Conservation (phyloP, 305 asterid species). For the Solanum hybrid region DNA sequence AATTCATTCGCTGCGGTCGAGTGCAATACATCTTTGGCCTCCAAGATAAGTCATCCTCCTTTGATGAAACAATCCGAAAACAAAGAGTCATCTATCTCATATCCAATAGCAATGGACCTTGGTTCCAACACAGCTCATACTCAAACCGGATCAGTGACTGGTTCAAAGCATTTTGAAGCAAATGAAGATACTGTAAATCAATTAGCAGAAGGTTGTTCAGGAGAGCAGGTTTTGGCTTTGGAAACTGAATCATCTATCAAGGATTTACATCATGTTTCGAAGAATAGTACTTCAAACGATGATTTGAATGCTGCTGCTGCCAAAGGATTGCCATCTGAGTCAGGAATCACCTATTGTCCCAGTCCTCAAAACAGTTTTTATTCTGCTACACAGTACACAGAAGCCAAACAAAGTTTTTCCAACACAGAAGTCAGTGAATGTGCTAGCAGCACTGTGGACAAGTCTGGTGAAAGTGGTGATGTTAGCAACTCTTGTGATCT, state of each 20-base stretch:
- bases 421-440: conserved; percentile 73
- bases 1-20: conserved; percentile 27
- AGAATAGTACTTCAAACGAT: conserved; percentile 20
- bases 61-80: conserved; percentile 27
- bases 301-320: conserved; percentile 20
- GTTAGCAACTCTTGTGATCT: conserved; percentile 53
- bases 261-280: conserved; percentile 19
- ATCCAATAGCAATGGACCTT: conserved; percentile 19
- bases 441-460: conserved; percentile 51
- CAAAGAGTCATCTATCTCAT: conserved; percentile 34
- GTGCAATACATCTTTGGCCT: conserved; percentile 24
- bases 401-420: conserved; percentile 88
- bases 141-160: conserved; percentile 19
- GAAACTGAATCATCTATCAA: conserved; percentile 15
- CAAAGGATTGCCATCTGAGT: conserved; percentile 37
- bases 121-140: conserved; percentile 21
- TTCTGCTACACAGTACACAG: conserved; percentile 67
- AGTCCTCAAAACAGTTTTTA: conserved; percentile 86
- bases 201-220: conserved; percentile 18
- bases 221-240: conserved; percentile 2
- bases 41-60: conserved; percentile 41
- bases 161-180: conserved; percentile 30
- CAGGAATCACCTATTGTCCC: conserved; percentile 40
- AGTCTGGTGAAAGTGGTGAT: conserved; percentile 59
- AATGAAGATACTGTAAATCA: conserved; percentile 21